phyloP scores from a whole-genome alignment of 306 rosid species.

The Sesbania bispinosa region DNA sequence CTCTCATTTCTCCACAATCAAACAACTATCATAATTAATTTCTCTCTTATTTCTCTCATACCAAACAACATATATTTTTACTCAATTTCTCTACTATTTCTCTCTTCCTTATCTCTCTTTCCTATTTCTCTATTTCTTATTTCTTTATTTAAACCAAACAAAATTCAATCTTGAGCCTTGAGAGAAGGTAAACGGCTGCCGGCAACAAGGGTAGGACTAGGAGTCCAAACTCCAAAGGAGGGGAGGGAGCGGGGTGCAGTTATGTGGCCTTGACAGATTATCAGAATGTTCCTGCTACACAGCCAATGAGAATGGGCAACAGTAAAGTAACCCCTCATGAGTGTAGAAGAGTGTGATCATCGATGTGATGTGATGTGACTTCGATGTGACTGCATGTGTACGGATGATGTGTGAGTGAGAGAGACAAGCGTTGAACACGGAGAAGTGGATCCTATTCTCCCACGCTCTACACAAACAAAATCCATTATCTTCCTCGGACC shows the following conservation, averaged over 20 bases:
- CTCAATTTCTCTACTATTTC: too few species aligned
- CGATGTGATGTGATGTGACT: too few species aligned
- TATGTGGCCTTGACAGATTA: background rate
- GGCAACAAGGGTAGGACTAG: too few species aligned
- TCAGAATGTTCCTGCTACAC: conserved; percentile 21
- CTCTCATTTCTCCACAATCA: too few species aligned
- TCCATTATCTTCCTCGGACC: conserved; percentile 32
- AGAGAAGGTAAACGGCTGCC: too few species aligned
- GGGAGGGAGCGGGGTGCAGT: conserved; percentile 13
- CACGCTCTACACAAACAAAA: background rate
- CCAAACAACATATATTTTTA: too few species aligned
- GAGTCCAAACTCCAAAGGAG: background rate
- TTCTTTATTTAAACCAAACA: too few species aligned
- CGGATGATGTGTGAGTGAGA: background rate
- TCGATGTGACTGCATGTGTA: conserved; percentile 18
- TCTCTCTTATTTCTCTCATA: too few species aligned
- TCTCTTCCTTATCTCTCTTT: too few species aligned
- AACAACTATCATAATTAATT: too few species aligned
- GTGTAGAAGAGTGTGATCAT: background rate
- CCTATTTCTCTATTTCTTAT: too few species aligned
- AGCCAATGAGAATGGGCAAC: conserved; percentile 4
- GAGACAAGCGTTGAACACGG: conserved; percentile 34
- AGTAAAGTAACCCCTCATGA: background rate
- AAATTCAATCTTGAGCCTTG: too few species aligned
- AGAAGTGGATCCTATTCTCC: conserved; percentile 30